Conservation (phyloP, 768 basidiomycete genomes). For the Amanita muscaria region DNA sequence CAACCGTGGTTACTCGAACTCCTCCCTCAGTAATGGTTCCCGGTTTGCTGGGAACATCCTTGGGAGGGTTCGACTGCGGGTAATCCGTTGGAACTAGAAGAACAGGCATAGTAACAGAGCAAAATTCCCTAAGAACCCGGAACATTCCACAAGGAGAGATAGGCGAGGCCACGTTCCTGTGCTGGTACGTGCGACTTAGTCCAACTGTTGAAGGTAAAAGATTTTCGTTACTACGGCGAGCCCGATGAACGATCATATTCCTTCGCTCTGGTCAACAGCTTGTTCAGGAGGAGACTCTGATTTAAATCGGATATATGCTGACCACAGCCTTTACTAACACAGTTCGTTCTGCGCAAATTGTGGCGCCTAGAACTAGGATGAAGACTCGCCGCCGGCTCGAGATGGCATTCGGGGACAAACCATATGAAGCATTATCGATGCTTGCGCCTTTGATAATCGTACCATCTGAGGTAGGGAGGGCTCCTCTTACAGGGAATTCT, state of each 20-base stretch:
- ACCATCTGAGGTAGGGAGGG: slow-evolving; percentile 63
- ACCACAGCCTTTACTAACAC: slow-evolving; percentile 91
- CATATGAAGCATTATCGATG: slow-evolving; percentile 90
- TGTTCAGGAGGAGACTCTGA: no score
- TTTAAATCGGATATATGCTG: slow-evolving; percentile 26
- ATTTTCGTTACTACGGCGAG: slow-evolving; percentile 74
- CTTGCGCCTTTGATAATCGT: slow-evolving; percentile 79
- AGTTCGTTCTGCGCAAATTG: slow-evolving; percentile 92
- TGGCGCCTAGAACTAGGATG: slow-evolving; percentile 46
- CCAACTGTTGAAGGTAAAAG: neutral
- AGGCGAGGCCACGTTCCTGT: slow-evolving; percentile 59
- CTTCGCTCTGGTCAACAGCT: slow-evolving; percentile 92
- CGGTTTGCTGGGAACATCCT: slow-evolving; percentile 23
- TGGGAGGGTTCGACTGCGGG: slow-evolving; percentile 29
- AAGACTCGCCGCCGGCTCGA: neutral
- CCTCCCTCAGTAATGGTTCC: slow-evolving; percentile 35
- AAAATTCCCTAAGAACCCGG: slow-evolving; percentile 84
- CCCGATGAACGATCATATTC: slow-evolving; percentile 56
- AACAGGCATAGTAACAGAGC: slow-evolving; percentile 61
- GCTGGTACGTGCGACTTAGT: no score
- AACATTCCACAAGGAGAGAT: slow-evolving; percentile 92
- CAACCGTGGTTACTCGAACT: slow-evolving; percentile 58
- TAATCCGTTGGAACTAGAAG: slow-evolving; percentile 63
- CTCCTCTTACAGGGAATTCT: slow-evolving; percentile 88
- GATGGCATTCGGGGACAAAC: slow-evolving; percentile 38